Conservation (phyloP, 331 rosid genomes). For the Rhamnella rubrinervis region DNA sequence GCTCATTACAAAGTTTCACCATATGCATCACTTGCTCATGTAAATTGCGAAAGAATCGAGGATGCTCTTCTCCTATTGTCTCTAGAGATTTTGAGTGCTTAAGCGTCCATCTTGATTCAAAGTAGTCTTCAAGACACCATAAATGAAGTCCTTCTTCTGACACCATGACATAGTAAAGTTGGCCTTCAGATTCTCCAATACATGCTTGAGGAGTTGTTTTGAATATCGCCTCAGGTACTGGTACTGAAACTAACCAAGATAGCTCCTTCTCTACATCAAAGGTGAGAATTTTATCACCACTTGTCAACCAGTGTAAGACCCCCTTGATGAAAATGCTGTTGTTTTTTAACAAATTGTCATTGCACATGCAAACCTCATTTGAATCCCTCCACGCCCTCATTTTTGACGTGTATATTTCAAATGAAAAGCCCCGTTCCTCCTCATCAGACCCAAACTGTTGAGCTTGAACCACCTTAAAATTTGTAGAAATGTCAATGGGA, state of each 20-base stretch:
- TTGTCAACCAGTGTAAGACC: constrained; percentile 53
- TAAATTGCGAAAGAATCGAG: constrained; percentile 36
- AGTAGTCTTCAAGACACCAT: constrained; percentile 61
- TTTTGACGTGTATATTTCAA: constrained; percentile 45
- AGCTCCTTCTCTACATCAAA: constrained; percentile 55
- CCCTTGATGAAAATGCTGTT: constrained; percentile 42
- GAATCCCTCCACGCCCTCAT: constrained; percentile 43
- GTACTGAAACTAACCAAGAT: constrained; percentile 42
- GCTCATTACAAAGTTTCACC: constrained; percentile 6
- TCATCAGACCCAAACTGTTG: constrained; percentile 19
- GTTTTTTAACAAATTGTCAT: constrained; percentile 31
- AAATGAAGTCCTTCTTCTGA: constrained; percentile 59
- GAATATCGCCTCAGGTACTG: constrained; percentile 40
- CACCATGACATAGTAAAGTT: constrained; percentile 43
- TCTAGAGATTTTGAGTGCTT: constrained; percentile 36
- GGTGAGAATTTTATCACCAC: constrained; percentile 42
- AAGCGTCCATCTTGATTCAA: constrained; percentile 49
- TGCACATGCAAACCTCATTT: constrained; percentile 37
- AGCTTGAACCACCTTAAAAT: constrained; percentile 44
- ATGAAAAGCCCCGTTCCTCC: constrained; percentile 27
- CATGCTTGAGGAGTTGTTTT: constrained; percentile 39
- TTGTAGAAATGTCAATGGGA: constrained; percentile 19
- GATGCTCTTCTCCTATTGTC: constrained; percentile 43
- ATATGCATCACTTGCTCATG: constrained; percentile 20
- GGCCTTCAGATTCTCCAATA: constrained; percentile 58